These are phyloP conservation scores for Leccinellum luteum DNA, from an alignment of 768 basidiomycete genomes.

Conservation along the genomic window DNA sequence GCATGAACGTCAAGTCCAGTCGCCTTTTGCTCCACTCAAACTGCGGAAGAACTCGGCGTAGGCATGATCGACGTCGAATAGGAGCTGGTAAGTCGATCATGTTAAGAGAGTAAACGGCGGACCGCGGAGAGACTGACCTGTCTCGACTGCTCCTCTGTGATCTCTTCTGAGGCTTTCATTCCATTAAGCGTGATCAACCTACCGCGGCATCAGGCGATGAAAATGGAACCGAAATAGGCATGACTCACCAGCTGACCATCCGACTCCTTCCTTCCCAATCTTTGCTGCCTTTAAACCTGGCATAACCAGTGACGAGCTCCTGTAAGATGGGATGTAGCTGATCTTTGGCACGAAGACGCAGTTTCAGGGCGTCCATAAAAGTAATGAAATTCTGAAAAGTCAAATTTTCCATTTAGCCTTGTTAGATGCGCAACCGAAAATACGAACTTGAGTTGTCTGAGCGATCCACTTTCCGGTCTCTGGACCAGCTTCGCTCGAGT, in stretches of 20 bases:
- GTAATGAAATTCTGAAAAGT: slow-evolving; percentile 88
- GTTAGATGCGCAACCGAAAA: not conserved
- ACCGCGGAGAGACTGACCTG: slow-evolving; percentile 51
- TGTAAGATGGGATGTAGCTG: slow-evolving; percentile 93
- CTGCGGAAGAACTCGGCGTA: slow-evolving; percentile 92
- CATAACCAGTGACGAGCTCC: slow-evolving; percentile 93
- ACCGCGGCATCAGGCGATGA: not conserved
- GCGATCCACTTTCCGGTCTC: slow-evolving; percentile 98
- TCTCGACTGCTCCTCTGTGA: slow-evolving; percentile 91
- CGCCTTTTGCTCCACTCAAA: slow-evolving; percentile 45
- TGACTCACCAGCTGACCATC: slow-evolving; percentile 85
- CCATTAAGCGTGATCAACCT: slow-evolving; percentile 96
- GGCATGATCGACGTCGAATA: slow-evolving; percentile 97
- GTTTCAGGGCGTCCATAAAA: slow-evolving; percentile 95
- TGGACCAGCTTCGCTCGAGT: slow-evolving; percentile 87
- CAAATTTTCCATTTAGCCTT: not conserved
- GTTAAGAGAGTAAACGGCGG: not conserved
- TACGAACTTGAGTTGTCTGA: slow-evolving; percentile 86
- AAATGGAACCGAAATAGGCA: not conserved
- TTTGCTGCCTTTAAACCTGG: slow-evolving; percentile 89
- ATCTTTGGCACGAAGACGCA: slow-evolving; percentile 93
- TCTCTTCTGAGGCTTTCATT: slow-evolving; percentile 96
- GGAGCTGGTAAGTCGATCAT: slow-evolving; percentile 47
- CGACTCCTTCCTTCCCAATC: slow-evolving; percentile 93
- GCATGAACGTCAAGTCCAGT: slow-evolving; percentile 15